Conservation (phyloP, 768 basidiomycete species). For the Steccherinum ochraceum region DNA sequence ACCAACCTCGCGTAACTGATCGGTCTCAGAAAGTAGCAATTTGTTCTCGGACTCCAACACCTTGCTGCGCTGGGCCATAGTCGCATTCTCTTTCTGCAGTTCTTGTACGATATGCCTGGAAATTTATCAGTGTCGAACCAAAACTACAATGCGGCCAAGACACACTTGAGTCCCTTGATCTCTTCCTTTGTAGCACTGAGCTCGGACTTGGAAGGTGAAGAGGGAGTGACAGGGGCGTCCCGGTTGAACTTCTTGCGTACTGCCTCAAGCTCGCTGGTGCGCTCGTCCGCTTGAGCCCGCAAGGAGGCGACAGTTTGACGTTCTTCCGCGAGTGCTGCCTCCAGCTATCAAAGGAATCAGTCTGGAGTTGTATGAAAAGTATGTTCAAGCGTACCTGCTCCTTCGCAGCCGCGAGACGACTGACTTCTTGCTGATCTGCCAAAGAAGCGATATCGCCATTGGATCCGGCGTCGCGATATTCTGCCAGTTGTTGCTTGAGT, state of each 20-base stretch:
- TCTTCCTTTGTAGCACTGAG: conserved; percentile 49
- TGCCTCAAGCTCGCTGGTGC: conserved; percentile 46
- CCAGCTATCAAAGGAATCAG: conserved; percentile 18
- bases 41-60: conserved; percentile 75
- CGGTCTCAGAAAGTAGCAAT: conserved; percentile 55
- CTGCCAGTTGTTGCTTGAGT: conserved; percentile 43
- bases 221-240: conserved; percentile 34
- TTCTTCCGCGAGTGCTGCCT: conserved; percentile 26
- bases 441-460: conserved; percentile 8
- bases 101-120: conserved; percentile 89
- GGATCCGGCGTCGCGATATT: conserved; percentile 25
- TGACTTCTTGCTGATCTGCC: neutral
- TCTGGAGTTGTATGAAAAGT: conserved; percentile 4
- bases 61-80: conserved; percentile 56
- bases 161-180: conserved; percentile 78
- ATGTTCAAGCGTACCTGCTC: conserved; percentile 13
- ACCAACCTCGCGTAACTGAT: conserved; percentile 66
- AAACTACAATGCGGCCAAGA: conserved; percentile 8
- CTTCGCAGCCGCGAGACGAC: conserved; percentile 15
- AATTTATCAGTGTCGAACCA: neutral
- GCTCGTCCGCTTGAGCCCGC: conserved; percentile 30
- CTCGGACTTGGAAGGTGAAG: conserved; percentile 47
- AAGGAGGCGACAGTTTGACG: conserved; percentile 26
- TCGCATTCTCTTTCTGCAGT: conserved; percentile 73
- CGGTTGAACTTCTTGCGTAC: conserved; percentile 55